phyloP scores from a whole-genome alignment of 768 basidiomycete species.

The Neoboletus brunneissimus region DNA sequence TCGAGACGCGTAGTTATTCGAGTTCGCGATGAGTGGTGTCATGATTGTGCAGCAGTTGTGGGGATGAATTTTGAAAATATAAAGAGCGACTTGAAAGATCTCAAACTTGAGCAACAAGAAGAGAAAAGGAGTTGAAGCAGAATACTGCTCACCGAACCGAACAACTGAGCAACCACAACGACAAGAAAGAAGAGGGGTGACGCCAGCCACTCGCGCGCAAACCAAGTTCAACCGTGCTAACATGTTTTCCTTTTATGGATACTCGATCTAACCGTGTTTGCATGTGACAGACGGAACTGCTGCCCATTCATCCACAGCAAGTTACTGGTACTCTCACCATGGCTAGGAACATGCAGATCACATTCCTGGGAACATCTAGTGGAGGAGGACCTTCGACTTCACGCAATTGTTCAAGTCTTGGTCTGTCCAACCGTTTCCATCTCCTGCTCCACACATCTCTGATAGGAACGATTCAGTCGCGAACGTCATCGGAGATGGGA shows the following conservation, averaged over 20 bases:
- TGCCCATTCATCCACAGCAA: not conserved
- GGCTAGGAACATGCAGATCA: slow-evolving; percentile 49
- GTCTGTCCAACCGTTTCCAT: slow-evolving; percentile 9
- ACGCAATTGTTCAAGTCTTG: slow-evolving; percentile 74
- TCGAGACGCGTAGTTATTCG: slow-evolving; percentile 14
- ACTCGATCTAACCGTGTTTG: not conserved
- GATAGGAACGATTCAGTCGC: slow-evolving; percentile 38
- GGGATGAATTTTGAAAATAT: not conserved
- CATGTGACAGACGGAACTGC: not conserved
- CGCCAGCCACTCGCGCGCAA: slow-evolving; percentile 12
- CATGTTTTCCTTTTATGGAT: slow-evolving; percentile 21
- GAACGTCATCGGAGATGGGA: slow-evolving; percentile 50
- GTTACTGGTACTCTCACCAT: slow-evolving; percentile 20
- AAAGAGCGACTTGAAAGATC: slow-evolving; percentile 18
- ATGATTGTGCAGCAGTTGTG: slow-evolving; percentile 4
- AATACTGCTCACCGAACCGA: slow-evolving; percentile 13
- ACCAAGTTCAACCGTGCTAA: slow-evolving; percentile 17
- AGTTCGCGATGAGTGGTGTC: slow-evolving; percentile 12
- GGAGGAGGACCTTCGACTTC: slow-evolving; percentile 72
- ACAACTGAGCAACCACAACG: slow-evolving; percentile 2
- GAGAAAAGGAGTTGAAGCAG: not conserved
- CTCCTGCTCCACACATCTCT: not conserved
- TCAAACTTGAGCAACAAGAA: not conserved
- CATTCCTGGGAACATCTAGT: slow-evolving; percentile 74
- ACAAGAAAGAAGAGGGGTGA: not conserved